A percentile compares a stretch with the other conserved stretches of the same genome.
Evolutionary conservation across 345 rosid genomes (phyloP).

Genomic region (Conringia planisiliqua): DNA sequence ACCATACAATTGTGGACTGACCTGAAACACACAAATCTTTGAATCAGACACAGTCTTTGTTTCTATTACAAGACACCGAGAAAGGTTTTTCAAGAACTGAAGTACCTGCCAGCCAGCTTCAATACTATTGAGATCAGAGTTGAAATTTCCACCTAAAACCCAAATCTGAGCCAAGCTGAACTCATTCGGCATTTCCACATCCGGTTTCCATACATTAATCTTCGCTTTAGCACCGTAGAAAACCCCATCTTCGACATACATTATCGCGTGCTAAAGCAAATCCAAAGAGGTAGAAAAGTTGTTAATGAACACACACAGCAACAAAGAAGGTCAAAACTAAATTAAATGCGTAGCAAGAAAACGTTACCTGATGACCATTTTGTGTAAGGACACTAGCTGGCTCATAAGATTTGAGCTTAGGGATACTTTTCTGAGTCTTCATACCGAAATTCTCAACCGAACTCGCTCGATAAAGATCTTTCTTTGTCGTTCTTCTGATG

Average conservation of each 20-base stretch:
- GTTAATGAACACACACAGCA: conserved; percentile 8
- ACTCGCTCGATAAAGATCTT: conserved; percentile 54
- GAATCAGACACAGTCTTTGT: not conserved
- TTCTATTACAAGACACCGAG: not conserved
- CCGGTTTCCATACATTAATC: conserved; percentile 73
- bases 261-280: conserved; percentile 56
- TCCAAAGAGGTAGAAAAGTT: not conserved
- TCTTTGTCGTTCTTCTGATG: conserved; percentile 49
- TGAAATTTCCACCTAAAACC: conserved; percentile 70
- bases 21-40: conserved; percentile 40
- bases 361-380: conserved; percentile 43
- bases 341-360: not conserved
- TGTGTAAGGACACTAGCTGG: conserved; percentile 63
- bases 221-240: conserved; percentile 72
- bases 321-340: not conserved
- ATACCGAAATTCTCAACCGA: conserved; percentile 49
- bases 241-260: conserved; percentile 57
- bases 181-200: conserved; percentile 61
- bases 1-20: conserved; percentile 69
- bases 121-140: conserved; percentile 67
- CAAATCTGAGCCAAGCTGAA: conserved; percentile 73
- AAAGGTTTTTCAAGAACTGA: not conserved
- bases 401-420: conserved; percentile 52
- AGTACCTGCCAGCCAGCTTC: conserved; percentile 85
- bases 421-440: conserved; percentile 47